A percentile compares a stretch with the other conserved stretches of the same genome.
phyloP scores from a whole-genome alignment of 1,284 basidiomycete species.

The Papiliotrema laurentii region DNA sequence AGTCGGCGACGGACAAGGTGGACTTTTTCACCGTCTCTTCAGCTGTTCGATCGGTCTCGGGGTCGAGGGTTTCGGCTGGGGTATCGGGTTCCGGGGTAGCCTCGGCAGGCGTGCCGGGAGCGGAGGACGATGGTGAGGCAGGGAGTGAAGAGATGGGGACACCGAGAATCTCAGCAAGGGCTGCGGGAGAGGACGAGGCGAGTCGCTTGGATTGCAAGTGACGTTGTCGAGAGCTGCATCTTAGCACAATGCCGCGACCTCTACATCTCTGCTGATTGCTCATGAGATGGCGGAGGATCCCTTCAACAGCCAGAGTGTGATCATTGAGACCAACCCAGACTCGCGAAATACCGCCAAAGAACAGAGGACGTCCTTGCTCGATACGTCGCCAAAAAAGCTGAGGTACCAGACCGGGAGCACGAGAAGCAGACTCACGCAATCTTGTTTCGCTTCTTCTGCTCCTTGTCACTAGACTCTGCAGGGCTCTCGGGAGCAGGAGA shows the following conservation, averaged over 20 bases:
- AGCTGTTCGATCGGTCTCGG: constrained; percentile 15
- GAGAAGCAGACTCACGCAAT: constrained; percentile 49
- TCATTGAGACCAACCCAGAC: no score
- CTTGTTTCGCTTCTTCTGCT: constrained; percentile 27
- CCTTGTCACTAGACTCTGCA: constrained; percentile 13
- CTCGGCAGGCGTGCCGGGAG: constrained; percentile 15
- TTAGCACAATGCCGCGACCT: no score
- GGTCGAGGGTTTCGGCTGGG: constrained; percentile 4
- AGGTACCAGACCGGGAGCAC: no score
- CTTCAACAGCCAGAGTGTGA: no score
- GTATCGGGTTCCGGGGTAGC: constrained; percentile 13
- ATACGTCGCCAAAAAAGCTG: no score
- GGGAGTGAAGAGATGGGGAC: constrained; percentile 39
- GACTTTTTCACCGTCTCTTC: constrained; percentile 35
- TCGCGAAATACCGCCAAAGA: no score
- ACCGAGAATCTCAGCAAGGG: constrained; percentile 47
- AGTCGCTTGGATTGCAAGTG: constrained; percentile 43
- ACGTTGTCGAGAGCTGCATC: constrained; percentile 40
- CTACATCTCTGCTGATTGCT: no score
- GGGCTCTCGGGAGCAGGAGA: constrained; percentile 20
- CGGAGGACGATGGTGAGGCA: constrained; percentile 12
- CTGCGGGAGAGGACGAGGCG: constrained; percentile 44
- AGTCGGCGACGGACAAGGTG: constrained; percentile 43
- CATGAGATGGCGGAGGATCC: no score
- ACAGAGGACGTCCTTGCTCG: no score